Percentiles rank a stretch among this genome's conserved stretches.
Evolutionary conservation across 495 filamentous ascomycete genomes (phyloP).

Genomic region (Mycothermus thermophilus): DNA sequence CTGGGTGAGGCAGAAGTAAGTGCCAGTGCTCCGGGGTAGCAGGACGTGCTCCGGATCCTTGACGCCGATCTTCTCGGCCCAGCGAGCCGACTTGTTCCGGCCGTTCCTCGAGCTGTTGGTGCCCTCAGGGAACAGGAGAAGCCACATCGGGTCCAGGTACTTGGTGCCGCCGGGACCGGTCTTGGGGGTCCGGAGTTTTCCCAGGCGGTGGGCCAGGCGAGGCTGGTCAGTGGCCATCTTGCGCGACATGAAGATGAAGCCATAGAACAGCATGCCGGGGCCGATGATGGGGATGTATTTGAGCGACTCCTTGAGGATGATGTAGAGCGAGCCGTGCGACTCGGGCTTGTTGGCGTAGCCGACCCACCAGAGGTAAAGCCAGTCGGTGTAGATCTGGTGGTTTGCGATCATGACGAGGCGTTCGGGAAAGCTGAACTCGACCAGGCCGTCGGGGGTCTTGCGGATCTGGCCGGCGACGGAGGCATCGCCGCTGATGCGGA

Average conservation of each 20-base stretch:
- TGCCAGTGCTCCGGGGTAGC: constrained; percentile 62
- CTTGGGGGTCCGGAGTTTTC: constrained; percentile 47
- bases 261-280: constrained; percentile 66
- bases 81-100: constrained; percentile 45
- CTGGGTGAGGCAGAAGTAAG: constrained; percentile 61
- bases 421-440: constrained; percentile 63
- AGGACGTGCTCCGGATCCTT: constrained; percentile 53
- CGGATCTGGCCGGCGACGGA: constrained; percentile 56
- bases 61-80: constrained; percentile 55
- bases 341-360: constrained; percentile 52
- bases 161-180: constrained; percentile 37
- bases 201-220: constrained; percentile 51
- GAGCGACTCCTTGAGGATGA: constrained; percentile 72
- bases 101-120: constrained; percentile 62
- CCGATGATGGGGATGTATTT: constrained; percentile 65
- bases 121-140: constrained; percentile 73
- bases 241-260: constrained; percentile 73
- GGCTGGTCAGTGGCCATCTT: constrained; percentile 70
- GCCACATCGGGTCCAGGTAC: constrained; percentile 66
- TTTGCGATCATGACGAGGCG: constrained; percentile 70
- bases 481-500: constrained; percentile 64
- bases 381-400: constrained; percentile 81
- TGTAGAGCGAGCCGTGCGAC: constrained; percentile 73
- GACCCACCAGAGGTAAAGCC: constrained; percentile 82
- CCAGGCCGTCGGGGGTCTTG: constrained; percentile 47